phyloP scores from a whole-genome alignment of 164 flowering plant genomes.

The Sedum album region DNA sequence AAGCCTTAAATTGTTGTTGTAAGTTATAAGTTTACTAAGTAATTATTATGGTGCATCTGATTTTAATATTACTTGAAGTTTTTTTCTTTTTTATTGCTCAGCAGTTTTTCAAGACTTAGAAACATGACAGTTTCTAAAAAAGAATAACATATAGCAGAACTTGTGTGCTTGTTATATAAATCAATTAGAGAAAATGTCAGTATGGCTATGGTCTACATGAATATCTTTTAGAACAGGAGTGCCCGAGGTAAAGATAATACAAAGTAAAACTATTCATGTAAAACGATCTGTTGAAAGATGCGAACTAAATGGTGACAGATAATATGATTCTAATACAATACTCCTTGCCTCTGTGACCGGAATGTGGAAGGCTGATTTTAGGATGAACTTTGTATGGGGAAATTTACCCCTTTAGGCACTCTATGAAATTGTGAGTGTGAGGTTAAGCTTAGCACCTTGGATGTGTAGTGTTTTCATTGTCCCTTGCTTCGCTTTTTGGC shows the following conservation, averaged over 20 bases:
- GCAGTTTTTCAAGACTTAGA: too few relatives aligned
- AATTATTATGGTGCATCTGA: too few relatives aligned
- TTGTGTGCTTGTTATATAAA: too few relatives aligned
- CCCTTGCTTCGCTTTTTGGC: not conserved
- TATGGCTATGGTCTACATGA: too few relatives aligned
- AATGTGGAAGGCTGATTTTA: not conserved
- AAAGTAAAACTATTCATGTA: not conserved
- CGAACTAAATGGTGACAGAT: not conserved
- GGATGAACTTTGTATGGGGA: not conserved
- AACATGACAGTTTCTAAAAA: too few relatives aligned
- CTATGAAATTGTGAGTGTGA: not conserved
- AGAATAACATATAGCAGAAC: too few relatives aligned
- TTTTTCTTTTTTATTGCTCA: too few relatives aligned
- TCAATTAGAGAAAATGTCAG: too few relatives aligned
- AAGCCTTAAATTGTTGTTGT: not conserved
- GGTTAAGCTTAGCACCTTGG: not conserved
- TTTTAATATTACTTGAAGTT: too few relatives aligned
- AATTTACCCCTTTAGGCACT: not conserved
- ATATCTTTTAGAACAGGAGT: not conserved
- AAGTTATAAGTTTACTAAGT: too few relatives aligned
- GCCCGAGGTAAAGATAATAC: not conserved
- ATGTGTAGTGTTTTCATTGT: not conserved
- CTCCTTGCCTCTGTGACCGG: not conserved
- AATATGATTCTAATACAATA: not conserved
- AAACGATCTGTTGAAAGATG: not conserved